These are phyloP conservation scores for Quercus lobata DNA, from an alignment of 331 rosid species.

Conservation along the genomic window DNA sequence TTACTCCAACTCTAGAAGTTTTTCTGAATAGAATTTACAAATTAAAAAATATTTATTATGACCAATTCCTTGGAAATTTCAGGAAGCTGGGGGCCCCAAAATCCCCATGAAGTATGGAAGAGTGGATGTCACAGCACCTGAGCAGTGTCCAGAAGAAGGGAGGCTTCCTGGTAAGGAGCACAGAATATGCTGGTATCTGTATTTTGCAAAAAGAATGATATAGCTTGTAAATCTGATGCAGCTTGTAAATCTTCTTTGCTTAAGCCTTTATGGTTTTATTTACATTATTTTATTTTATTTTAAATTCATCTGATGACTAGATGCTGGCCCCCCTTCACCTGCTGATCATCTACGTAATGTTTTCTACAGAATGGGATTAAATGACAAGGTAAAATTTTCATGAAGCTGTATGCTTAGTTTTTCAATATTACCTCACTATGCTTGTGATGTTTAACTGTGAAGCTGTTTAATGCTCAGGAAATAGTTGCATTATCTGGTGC, in stretches of 20 bases:
- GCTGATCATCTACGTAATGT: constrained; percentile 88
- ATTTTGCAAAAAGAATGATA: background rate
- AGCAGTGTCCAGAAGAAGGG: constrained; percentile 96
- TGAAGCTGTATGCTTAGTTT: background rate
- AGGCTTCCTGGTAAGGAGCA: constrained; percentile 81
- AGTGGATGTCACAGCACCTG: constrained; percentile 67
- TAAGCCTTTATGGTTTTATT: background rate
- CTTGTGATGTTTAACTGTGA: constrained; percentile 21
- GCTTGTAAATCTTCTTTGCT: background rate
- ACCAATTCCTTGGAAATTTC: constrained; percentile 17
- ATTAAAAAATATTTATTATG: constrained; percentile 9
- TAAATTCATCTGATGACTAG: constrained; percentile 31
- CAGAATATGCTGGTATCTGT: too few relatives aligned
- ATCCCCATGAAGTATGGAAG: constrained; percentile 96
- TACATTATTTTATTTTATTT: background rate
- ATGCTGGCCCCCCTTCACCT: constrained; percentile 95
- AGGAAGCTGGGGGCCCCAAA: constrained; percentile 99
- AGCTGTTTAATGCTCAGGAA: constrained; percentile 55
- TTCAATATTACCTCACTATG: constrained; percentile 1
- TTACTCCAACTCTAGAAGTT: constrained; percentile 15
- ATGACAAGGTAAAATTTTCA: constrained; percentile 61
- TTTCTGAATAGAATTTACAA: background rate
- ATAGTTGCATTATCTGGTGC: constrained; percentile 98
- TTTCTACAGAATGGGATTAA: constrained; percentile 92
- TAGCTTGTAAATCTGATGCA: background rate